Evolutionary conservation across 129 eudicot genomes (phyloP), one percentile per base, ranked within the genome.

Genomic region (Tagetes patula): DNA sequence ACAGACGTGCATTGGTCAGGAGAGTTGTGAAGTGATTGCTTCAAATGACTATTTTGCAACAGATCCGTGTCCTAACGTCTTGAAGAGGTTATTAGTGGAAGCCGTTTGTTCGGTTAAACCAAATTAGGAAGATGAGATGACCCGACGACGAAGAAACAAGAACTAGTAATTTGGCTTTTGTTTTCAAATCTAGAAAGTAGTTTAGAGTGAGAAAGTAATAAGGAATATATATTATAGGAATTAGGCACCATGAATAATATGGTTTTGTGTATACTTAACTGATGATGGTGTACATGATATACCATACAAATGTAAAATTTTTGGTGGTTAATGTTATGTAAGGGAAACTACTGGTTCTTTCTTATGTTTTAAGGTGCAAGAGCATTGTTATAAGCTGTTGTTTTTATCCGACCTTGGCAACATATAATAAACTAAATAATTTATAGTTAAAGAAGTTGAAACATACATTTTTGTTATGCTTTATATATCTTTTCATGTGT

Each of bases 31-130:
- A 72, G 86, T 86, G 33, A 65, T 77, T 55, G 87, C 87, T 14
- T 82, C 97, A 0, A 88, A 88, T 56, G 55, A 52, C 27, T 86
- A 73, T 59, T 91, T 88, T 77, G 84, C 83, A 40, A 75, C 65
- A 30, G 96, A 91, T 71, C 97, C 96, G 4, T 91, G 96, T 62
- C 97, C 89, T 1, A 76, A 83, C 4, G 83, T 83, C 52, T 75
- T 91, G 81, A 91, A 91, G 87, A 79, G 78, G 71, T 81, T 91
- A 42, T 75, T 78, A 8, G 89, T 91, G 13, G 96, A 86, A 81
- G 96, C 96, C 37, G 80, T 79, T 73, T 88, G 91, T 80, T 84
- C 97, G 4, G 45, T 30, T 27, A 49, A 77, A 52, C 39, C 36
- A 1, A 63, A 27, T 41, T 71, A 63, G 58, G 33, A 11, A 31